Base-by-base conservation (phyloP, 768 basidiomycete species). In the Psilocybe sp. region DNA sequence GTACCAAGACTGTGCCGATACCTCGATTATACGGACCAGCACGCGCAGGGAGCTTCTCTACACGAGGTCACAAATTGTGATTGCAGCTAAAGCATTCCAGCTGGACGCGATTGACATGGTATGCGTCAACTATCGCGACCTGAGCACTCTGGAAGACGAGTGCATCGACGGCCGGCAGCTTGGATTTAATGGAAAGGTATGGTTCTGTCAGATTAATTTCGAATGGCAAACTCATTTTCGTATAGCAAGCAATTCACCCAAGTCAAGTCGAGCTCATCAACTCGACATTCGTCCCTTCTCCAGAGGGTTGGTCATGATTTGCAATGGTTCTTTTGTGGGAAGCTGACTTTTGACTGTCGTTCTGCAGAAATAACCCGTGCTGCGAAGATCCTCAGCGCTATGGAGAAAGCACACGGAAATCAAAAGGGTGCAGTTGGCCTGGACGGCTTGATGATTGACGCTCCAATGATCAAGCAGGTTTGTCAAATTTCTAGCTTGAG, bases 71-170 rank as follows among this genome's bases (percentile, higher is more conserved):
- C 80, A 84, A 50, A 80, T 96, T 40, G 89, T 88, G 9, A 78
- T 87, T 40, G 80, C 82, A 0, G 92, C 95, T 5, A 92, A 87
- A 61, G 89, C 93, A 3, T 92, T 86, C 59, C 81, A 80, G 0
- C 72, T 97, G 7, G 81, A 86, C 16, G 89, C 93, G 2, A 90
- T 98, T 58, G 95, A 98, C 65, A 89, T 97, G 89, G 95, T 95
- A 8, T 94, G 92, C 59, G 83, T 94, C 33, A 85, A 94, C 60
- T 95, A 93, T 69, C 88, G 86, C 59, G 84, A 94, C 60, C 58
- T 71, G 9, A 73, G 77, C 13, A 79, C 79, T 51, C 71, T 97
- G 28, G 67, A 69, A 55, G 82, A 87, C 1, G 95, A 97, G 64
- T 88, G 85, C 44, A 63, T 75, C 42, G 93, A 97, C 56, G 95